phyloP scores from a whole-genome alignment of 2,329 filamentous ascomycete species.

The Aspergillus sp. region DNA sequence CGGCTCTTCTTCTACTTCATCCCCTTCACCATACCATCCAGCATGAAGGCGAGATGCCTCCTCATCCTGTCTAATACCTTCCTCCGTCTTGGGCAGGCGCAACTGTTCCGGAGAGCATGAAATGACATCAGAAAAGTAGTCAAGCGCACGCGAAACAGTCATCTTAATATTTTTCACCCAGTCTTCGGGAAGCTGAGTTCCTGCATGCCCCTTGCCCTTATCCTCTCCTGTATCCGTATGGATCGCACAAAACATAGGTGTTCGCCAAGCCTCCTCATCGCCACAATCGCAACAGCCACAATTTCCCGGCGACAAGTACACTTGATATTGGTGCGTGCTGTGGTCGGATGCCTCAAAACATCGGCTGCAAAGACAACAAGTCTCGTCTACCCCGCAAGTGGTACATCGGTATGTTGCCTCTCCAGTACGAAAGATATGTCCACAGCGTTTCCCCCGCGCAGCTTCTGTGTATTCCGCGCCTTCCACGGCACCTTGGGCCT shows the following conservation, averaged over 20 bases:
- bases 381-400: slow-evolving; percentile 92
- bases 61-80: slow-evolving; percentile 81
- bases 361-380: slow-evolving; percentile 87
- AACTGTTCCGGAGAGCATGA: slow-evolving; percentile 97
- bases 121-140: slow-evolving; percentile 97
- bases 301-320: slow-evolving; percentile 84
- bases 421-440: slow-evolving; percentile 93
- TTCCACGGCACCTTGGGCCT: slow-evolving; percentile 88
- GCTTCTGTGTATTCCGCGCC: slow-evolving; percentile 93
- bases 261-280: slow-evolving; percentile 89
- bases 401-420: slow-evolving; percentile 94
- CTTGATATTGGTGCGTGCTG: slow-evolving; percentile 85
- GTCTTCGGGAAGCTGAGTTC: slow-evolving; percentile 70
- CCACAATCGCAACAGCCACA: slow-evolving; percentile 97
- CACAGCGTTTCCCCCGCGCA: slow-evolving; percentile 88
- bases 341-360: slow-evolving; percentile 97
- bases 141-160: slow-evolving; percentile 81
- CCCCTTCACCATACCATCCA: slow-evolving; percentile 68
- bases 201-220: slow-evolving; percentile 57
- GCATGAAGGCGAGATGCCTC: slow-evolving; percentile 71
- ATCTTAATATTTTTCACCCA: slow-evolving; percentile 75
- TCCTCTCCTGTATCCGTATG: slow-evolving; percentile 65
- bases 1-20: slow-evolving; percentile 61
- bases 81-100: slow-evolving; percentile 77
- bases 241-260: slow-evolving; percentile 83